phyloP scores from a whole-genome alignment of 148 eudicot genomes.

The Nepenthes mirabilis region DNA sequence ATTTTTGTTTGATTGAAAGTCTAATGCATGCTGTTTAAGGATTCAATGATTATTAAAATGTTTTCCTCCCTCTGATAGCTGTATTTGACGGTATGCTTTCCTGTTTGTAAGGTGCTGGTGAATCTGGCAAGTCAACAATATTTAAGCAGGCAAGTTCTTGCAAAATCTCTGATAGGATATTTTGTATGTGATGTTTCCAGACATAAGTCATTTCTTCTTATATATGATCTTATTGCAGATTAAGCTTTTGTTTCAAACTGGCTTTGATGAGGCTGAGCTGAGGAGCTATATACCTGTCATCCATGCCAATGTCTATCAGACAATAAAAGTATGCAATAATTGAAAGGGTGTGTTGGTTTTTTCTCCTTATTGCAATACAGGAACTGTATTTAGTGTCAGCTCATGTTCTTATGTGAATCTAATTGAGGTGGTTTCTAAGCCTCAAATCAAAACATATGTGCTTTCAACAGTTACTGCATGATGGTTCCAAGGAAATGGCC shows the following conservation, averaged over 20 bases:
- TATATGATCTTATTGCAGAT: slow-evolving; percentile 39
- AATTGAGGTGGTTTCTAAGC: slow-evolving; percentile 2
- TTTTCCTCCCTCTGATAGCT: not conserved
- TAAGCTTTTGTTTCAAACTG: slow-evolving; percentile 82
- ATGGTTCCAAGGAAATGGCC: slow-evolving; percentile 75
- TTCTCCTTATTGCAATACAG: slow-evolving; percentile 17
- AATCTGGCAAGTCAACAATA: slow-evolving; percentile 92
- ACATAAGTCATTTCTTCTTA: not conserved
- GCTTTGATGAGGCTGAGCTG: slow-evolving; percentile 80
- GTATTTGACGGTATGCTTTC: not conserved
- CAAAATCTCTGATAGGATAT: not conserved
- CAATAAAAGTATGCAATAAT: slow-evolving; percentile 87
- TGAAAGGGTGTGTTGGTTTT: slow-evolving; percentile 72
- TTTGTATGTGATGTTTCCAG: slow-evolving; percentile 5
- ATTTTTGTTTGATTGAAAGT: not conserved
- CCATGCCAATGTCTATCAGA: slow-evolving; percentile 93
- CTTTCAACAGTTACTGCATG: slow-evolving; percentile 57
- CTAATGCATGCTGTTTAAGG: not conserved
- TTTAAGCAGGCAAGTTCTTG: slow-evolving; percentile 72
- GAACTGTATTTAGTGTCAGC: slow-evolving; percentile 10
- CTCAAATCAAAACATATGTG: slow-evolving; percentile 2
- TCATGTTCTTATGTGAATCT: not conserved
- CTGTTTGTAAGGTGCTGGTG: slow-evolving; percentile 68
- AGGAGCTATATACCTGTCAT: slow-evolving; percentile 71
- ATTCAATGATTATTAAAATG: not conserved